Percentiles rank a stretch among this genome's conserved stretches.
Conservation (phyloP, 306 rosid genomes). For the Morella rubra region DNA sequence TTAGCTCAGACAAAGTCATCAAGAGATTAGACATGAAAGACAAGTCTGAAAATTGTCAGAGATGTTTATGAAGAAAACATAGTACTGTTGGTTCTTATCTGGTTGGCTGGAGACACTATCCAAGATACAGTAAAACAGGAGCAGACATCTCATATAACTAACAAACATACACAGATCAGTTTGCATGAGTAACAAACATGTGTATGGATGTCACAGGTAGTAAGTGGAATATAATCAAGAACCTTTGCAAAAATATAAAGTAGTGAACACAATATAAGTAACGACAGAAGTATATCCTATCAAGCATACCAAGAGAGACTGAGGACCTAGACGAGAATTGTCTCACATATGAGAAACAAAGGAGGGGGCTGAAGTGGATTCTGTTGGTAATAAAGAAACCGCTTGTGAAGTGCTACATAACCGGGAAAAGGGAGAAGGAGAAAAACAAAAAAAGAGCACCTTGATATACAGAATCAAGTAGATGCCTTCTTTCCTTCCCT, state of each 20-base stretch:
- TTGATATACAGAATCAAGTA: background rate
- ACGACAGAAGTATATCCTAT: background rate
- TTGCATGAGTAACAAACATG: background rate
- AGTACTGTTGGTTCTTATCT: background rate
- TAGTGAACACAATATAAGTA: background rate
- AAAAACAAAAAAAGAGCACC: background rate
- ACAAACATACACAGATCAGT: background rate
- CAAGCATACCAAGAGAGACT: background rate
- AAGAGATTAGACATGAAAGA: slow-evolving; percentile 6
- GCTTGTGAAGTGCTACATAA: background rate
- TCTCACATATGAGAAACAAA: background rate
- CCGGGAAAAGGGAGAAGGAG: background rate
- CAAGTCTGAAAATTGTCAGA: background rate
- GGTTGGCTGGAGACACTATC: background rate
- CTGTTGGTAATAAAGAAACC: background rate
- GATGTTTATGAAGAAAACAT: background rate
- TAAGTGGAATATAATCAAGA: background rate
- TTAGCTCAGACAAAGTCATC: slow-evolving; percentile 9
- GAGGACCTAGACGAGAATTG: background rate
- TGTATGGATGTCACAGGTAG: background rate
- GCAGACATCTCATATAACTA: background rate
- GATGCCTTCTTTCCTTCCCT: background rate
- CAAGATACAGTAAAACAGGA: no score
- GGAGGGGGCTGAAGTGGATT: background rate
- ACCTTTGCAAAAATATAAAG: background rate